A percentile compares a stretch with the other conserved stretches of the same genome.
Conservation (phyloP, 495 filamentous ascomycete species). For the Aspergillus kassunensis region DNA sequence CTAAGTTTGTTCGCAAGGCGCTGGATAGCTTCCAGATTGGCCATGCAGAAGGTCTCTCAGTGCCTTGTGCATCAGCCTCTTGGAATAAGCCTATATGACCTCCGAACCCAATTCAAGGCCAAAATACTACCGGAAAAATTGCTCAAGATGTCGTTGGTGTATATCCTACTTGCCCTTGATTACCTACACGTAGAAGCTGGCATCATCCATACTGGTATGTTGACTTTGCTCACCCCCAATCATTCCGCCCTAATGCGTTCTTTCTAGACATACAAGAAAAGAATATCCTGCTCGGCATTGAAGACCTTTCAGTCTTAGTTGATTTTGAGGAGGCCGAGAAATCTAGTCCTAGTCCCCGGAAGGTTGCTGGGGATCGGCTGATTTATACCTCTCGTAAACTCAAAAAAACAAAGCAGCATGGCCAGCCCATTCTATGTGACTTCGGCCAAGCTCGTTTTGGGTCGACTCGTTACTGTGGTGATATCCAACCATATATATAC, state of each 20-base stretch:
- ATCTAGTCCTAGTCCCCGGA: background rate
- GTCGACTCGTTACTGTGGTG: background rate
- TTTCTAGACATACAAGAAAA: background rate
- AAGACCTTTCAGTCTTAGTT: background rate
- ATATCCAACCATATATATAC: background rate
- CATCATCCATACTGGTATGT: too few relatives aligned
- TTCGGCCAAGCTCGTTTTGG: background rate
- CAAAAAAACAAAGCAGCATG: background rate
- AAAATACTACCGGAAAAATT: too few relatives aligned
- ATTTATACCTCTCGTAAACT: background rate
- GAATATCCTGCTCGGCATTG: background rate
- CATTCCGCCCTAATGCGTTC: too few relatives aligned
- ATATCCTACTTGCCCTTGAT: too few relatives aligned
- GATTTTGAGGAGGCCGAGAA: background rate
- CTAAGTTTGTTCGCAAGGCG: too few relatives aligned
- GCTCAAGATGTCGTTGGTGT: too few relatives aligned
- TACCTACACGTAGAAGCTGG: background rate
- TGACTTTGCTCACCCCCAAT: too few relatives aligned
- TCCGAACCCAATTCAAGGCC: too few relatives aligned
- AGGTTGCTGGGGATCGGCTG: background rate
- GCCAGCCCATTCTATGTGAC: background rate
- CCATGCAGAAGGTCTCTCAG: too few relatives aligned
- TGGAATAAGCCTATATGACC: too few relatives aligned
- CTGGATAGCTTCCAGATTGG: too few relatives aligned
- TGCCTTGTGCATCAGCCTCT: too few relatives aligned